Evolutionary conservation across 306 rosid species (phyloP).

Genomic region (Argentina anserina): DNA sequence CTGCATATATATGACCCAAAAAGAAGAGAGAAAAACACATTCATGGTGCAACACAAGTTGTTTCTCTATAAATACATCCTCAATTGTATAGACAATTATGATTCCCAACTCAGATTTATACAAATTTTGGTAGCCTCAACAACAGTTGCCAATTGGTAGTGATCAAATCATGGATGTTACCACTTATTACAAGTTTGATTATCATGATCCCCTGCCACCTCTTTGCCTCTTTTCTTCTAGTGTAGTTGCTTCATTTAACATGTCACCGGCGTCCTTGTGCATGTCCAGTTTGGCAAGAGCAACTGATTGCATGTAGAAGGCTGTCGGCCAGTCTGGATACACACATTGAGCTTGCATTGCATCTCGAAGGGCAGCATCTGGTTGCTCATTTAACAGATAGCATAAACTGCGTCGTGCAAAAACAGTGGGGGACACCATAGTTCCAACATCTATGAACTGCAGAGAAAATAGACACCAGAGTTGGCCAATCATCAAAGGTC

Average conservation of each 20-base stretch:
- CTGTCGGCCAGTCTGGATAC: conserved; percentile 92
- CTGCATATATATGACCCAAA: not conserved
- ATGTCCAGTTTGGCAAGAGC: conserved; percentile 95
- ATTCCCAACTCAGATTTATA: conserved; percentile 71
- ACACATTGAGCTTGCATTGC: conserved; percentile 98
- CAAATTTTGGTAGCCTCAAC: conserved; percentile 60
- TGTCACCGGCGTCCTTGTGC: conserved; percentile 94
- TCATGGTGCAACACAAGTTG: conserved; percentile 11
- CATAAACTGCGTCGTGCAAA: conserved; percentile 94
- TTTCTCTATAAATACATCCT: conserved; percentile 24
- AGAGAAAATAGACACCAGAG: not conserved
- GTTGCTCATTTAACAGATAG: conserved; percentile 81
- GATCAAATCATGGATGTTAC: conserved; percentile 10
- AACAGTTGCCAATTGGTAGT: conserved; percentile 21
- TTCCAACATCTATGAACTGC: conserved; percentile 92
- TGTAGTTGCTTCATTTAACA: conserved; percentile 85
- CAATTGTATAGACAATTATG: conserved; percentile 41
- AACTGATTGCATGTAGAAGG: conserved; percentile 97
- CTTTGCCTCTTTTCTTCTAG: conserved; percentile 89
- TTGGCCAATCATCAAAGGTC: not conserved
- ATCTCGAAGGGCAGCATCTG: conserved; percentile 94
- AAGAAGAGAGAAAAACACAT: not conserved
- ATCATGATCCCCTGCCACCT: conserved; percentile 66
- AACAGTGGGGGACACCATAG: conserved; percentile 92
- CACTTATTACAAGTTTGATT: conserved; percentile 11